These are phyloP conservation scores for Noccaea bulbosa DNA, from an alignment of 345 rosid species.

Conservation along the genomic window DNA sequence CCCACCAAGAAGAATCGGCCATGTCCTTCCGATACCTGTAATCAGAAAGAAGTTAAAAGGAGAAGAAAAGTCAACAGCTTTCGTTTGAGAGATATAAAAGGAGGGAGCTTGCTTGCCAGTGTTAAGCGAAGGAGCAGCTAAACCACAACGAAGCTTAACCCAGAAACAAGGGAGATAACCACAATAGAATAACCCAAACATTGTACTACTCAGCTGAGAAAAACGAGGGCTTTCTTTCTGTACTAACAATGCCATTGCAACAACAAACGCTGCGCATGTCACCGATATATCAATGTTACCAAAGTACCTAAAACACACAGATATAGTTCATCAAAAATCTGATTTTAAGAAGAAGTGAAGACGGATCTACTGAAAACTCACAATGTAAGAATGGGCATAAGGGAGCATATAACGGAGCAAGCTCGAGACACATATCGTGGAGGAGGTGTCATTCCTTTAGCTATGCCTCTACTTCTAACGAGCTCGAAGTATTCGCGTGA, in stretches of 20 bases:
- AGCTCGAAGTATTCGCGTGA: conserved; percentile 84
- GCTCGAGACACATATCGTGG: conserved; percentile 88
- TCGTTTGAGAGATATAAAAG: conserved; percentile 1
- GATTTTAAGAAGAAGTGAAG: not conserved
- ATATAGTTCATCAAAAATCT: conserved; percentile 1
- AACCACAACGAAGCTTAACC: conserved; percentile 88
- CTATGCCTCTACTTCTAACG: conserved; percentile 81
- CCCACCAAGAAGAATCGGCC: conserved; percentile 90
- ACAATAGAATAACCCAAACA: conserved; percentile 88
- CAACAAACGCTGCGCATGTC: conserved; percentile 80
- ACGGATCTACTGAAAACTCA: conserved; percentile 45
- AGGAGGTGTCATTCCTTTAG: conserved; percentile 95
- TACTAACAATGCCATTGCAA: conserved; percentile 78
- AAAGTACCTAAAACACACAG: conserved; percentile 59
- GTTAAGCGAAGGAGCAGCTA: conserved; percentile 81
- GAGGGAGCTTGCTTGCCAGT: conserved; percentile 59
- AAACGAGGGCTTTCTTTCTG: conserved; percentile 91
- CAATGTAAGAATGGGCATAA: conserved; percentile 87
- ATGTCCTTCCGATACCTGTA: conserved; percentile 57
- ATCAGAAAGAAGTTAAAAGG: conserved; percentile 28
- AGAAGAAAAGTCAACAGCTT: conserved; percentile 11
- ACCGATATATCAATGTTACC: conserved; percentile 84
- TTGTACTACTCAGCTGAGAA: conserved; percentile 86
- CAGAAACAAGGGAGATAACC: conserved; percentile 97
- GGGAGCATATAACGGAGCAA: conserved; percentile 80